Percentiles rank a stretch among this genome's conserved stretches.
These are phyloP conservation scores for Cercospora zeina DNA, from an alignment of 2,329 filamentous ascomycete species.

Conservation along the genomic window DNA sequence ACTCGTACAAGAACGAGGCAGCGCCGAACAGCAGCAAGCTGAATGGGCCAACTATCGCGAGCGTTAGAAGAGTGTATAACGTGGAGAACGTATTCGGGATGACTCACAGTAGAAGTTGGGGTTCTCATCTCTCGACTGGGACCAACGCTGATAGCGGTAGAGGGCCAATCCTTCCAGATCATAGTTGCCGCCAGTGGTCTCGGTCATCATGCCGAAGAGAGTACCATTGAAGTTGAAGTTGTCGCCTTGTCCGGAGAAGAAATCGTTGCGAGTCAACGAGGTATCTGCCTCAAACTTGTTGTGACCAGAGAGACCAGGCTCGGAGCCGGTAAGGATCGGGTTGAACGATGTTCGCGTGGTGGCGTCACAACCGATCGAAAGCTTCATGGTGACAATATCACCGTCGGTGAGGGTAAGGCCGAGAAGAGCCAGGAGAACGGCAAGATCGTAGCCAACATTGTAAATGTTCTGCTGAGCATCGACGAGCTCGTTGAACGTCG, in stretches of 20 bases:
- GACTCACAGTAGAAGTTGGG: constrained; percentile 44
- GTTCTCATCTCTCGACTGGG: constrained; percentile 44
- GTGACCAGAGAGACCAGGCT: constrained; percentile 48
- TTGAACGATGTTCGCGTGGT: constrained; percentile 36
- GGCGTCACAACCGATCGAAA: constrained; percentile 48
- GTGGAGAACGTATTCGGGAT: not conserved
- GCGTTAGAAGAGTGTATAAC: not conserved
- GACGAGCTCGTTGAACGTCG: constrained; percentile 45
- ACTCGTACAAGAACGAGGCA: constrained; percentile 48
- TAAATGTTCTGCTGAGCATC: constrained; percentile 50
- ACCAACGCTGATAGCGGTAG: constrained; percentile 46
- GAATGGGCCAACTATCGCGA: constrained; percentile 37
- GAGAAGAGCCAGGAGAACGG: constrained; percentile 44
- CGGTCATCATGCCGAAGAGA: constrained; percentile 45
- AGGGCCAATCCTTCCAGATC: constrained; percentile 43
- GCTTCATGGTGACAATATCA: constrained; percentile 46
- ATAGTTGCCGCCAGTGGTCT: constrained; percentile 41
- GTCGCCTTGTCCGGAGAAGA: constrained; percentile 42
- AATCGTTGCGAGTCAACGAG: constrained; percentile 48
- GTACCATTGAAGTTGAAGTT: constrained; percentile 47
- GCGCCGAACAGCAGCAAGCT: constrained; percentile 47
- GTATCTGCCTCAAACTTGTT: constrained; percentile 49
- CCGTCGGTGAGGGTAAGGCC: constrained; percentile 46
- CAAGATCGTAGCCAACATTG: constrained; percentile 48
- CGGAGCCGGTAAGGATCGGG: constrained; percentile 40